Base-by-base conservation (phyloP, 345 rosid species). In the Atalantia buxifolia region DNA sequence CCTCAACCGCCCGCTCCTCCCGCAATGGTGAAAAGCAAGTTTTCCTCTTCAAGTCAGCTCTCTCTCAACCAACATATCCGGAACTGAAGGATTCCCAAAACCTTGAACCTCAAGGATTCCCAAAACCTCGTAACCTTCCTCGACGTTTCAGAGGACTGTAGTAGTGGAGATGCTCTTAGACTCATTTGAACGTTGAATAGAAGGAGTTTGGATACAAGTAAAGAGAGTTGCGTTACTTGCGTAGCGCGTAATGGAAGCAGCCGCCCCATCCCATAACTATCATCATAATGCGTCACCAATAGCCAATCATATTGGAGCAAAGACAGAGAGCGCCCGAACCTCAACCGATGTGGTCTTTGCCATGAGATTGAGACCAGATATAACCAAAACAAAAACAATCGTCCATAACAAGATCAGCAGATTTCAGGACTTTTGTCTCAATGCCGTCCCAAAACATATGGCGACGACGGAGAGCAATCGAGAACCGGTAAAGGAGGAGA, bases 161-260 rank as follows among this genome's bases (percentile, higher is more conserved):
- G n/a, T n/a, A n/a, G n/a, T n/a, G n/a, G n/a, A n/a, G n/a, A n/a
- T n/a, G n/a, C n/a, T n/a, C n/a, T n/a, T n/a, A n/a, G n/a, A n/a
- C n/a, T n/a, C n/a, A n/a, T n/a, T 12, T 12, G 66, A 61, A 27
- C 45, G 13, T 40, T 40, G 45, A 9, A 40, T 40, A 9, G 3
- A 40, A 40, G 45, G n/a, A 8, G 45, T 40, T 38, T 9, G 45
- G 45, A 2, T 9, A 22, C 27, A 22, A 9, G 12, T 21, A 65
- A 35, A 19, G n/a, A 12, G 3, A 7, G 4, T 25, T 16, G 14
- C n/a, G n/a, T n/a, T n/a, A n/a, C n/a, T n/a, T n/a, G n/a, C 19
- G 56, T 50, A 30, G 22, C 53, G 62, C 63, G 67, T 33, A 83
- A 83, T 83, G 85, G 85, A 53, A 72, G 61, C 78, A 4, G 55